Evolutionary conservation across 495 filamentous ascomycete species (phyloP).

Genomic region (Aspergillus egyptiacus): DNA sequence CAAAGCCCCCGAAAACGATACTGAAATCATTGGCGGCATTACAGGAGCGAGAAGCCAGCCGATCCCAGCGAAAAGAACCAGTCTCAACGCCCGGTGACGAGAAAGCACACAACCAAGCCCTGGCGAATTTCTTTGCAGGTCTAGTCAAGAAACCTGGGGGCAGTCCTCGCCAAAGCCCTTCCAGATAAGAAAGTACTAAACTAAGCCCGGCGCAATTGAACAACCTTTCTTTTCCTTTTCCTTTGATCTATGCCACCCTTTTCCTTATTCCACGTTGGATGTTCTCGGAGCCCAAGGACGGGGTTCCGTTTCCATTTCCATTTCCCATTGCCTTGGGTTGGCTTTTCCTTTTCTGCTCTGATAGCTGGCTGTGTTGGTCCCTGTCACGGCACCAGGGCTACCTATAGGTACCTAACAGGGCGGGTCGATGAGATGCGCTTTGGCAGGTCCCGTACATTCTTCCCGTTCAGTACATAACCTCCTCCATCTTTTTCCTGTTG

Average conservation of each 20-base stretch:
- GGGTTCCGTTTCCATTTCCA: too few relatives aligned
- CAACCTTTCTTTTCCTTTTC: neutral
- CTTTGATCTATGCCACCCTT: neutral
- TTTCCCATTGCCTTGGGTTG: too few relatives aligned
- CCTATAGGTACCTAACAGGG: too few relatives aligned
- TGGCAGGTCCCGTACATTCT: slow-evolving; percentile 8
- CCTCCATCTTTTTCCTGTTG: slow-evolving; percentile 7
- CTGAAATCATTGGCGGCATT: slow-evolving; percentile 14
- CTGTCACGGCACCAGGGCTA: too few relatives aligned
- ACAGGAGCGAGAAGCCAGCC: slow-evolving; percentile 52
- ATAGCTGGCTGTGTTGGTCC: too few relatives aligned
- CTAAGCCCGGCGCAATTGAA: neutral
- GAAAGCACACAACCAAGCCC: slow-evolving; percentile 59
- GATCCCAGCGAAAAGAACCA: slow-evolving; percentile 42
- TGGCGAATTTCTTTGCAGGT: slow-evolving; percentile 62
- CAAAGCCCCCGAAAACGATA: neutral
- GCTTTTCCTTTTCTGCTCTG: too few relatives aligned
- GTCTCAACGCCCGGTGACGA: slow-evolving; percentile 40
- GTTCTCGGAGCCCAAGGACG: slow-evolving; percentile 5
- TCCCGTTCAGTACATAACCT: slow-evolving; percentile 12
- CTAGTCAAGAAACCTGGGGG: slow-evolving; percentile 54
- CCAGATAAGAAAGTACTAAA: too few relatives aligned
- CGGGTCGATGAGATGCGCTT: too few relatives aligned
- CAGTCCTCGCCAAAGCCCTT: slow-evolving; percentile 41
- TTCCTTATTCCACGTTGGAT: neutral